phyloP scores from a whole-genome alignment of 176 grass and related monocot genomes.

The Thalia dealbata region DNA sequence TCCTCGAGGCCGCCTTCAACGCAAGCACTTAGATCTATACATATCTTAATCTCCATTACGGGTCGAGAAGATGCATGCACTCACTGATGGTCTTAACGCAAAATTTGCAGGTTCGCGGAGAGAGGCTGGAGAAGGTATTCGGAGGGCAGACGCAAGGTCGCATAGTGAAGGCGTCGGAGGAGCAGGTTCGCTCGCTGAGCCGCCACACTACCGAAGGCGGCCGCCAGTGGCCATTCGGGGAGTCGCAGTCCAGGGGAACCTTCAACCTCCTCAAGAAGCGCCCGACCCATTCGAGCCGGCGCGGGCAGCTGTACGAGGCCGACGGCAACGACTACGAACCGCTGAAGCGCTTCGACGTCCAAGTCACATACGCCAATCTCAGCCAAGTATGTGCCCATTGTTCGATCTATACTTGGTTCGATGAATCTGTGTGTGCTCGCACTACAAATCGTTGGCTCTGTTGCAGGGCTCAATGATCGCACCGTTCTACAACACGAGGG shows the following conservation, averaged over 20 bases:
- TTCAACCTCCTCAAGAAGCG: slow-evolving; percentile 50
- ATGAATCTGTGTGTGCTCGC: no score
- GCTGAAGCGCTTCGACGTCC: slow-evolving; percentile 47
- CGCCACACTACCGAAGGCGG: slow-evolving; percentile 31
- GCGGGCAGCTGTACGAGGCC: slow-evolving; percentile 56
- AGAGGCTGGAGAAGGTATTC: background rate
- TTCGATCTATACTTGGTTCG: no score
- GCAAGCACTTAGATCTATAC: no score
- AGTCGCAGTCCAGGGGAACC: slow-evolving; percentile 17
- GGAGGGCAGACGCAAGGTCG: background rate
- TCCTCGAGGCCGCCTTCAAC: slow-evolving; percentile 49
- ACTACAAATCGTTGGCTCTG: background rate
- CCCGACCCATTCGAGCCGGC: slow-evolving; percentile 41
- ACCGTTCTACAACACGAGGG: slow-evolving; percentile 46
- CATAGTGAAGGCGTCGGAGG: slow-evolving; percentile 28
- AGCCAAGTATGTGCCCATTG: slow-evolving; percentile 27
- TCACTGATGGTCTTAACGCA: background rate
- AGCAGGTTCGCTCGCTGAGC: slow-evolving; percentile 45
- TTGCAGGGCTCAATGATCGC: slow-evolving; percentile 69
- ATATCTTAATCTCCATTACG: no score
- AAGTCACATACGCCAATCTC: slow-evolving; percentile 52
- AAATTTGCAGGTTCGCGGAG: background rate
- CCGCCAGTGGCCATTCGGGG: slow-evolving; percentile 25
- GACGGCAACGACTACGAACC: slow-evolving; percentile 40
- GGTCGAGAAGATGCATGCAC: no score